A percentile compares a stretch with the other conserved stretches of the same genome.
phyloP scores from a whole-genome alignment of 305 asterid genomes.

The Solanum chacoense region DNA sequence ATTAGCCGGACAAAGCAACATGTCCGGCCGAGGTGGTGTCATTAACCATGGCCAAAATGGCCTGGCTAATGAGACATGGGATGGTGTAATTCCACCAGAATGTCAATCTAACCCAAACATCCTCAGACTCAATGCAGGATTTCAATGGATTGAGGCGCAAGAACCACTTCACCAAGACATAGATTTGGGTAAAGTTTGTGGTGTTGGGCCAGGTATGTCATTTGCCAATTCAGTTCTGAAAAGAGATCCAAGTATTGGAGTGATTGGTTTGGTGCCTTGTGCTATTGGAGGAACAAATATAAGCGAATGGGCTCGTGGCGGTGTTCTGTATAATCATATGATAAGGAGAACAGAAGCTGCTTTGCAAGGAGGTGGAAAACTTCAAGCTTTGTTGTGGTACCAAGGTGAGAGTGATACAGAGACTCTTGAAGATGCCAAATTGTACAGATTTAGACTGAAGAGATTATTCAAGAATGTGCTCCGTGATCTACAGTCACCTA shows the following conservation, averaged over 20 bases:
- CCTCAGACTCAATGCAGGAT: slow-evolving; percentile 7
- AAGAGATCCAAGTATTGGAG: slow-evolving; percentile 8
- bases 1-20: slow-evolving; percentile 38
- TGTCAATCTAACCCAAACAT: slow-evolving; percentile 7
- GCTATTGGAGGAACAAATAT: slow-evolving; percentile 33
- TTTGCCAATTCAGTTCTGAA: slow-evolving; percentile 20
- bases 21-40: slow-evolving; percentile 40
- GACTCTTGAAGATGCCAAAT: slow-evolving; percentile 3
- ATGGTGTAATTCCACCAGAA: slow-evolving; percentile 15
- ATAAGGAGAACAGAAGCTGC: slow-evolving; percentile 17
- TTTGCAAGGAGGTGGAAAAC: slow-evolving; percentile 12
- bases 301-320: slow-evolving; percentile 21
- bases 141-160: slow-evolving; percentile 9
- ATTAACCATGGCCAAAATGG: not conserved
- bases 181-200: slow-evolving; percentile 25
- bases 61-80: slow-evolving; percentile 13
- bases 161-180: slow-evolving; percentile 42
- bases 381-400: slow-evolving; percentile 33
- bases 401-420: slow-evolving; percentile 36
- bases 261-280: slow-evolving; percentile 32
- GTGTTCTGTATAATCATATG: slow-evolving; percentile 11
- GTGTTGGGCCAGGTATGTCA: slow-evolving; percentile 40
- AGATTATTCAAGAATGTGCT: not conserved
- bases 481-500: slow-evolving; percentile 2
- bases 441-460: not conserved